Evolutionary conservation across 2,329 filamentous ascomycete species (phyloP), one percentile per base, ranked within the genome.

Genomic region (Cordyceps fumosorosea): DNA sequence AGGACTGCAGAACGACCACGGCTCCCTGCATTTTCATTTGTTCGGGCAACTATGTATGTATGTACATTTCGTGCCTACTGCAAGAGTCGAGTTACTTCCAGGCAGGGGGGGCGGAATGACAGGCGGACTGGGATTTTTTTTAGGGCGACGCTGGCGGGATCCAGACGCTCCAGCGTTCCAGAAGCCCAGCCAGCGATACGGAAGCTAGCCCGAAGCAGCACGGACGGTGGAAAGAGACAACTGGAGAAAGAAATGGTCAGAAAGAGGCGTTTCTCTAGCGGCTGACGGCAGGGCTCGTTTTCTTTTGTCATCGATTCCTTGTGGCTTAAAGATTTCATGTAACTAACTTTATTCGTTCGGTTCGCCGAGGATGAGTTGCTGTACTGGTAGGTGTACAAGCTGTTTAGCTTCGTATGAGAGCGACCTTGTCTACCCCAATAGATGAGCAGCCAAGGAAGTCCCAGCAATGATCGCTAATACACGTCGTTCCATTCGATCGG

Each of bases 201-300:
- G 34, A 47, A 26, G 37, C 57, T 60, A 60, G 57, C 48, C 50
- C n/a, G 50, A 60, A 47, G 57, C 57, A 54, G 57, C 57, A 60
- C 40, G 57, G 47, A 22, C 3, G 11, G 20, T 48, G 32, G 29
- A 22, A 42, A 44, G 14, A 18, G 34, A 18, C 11, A 42, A 18
- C 26, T 37, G 29, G 42, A 57, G 14, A 34, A 14, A 58, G 22
- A 16, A 22, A 44, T 26, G 37, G n/a, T 20, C 45, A 50, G 29
- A 5, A 40, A 34, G 20, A 32, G 47, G 56, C 56, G 56, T 59
- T 48, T 40, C 44, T 37, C 37, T 57, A 34, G 29, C 32, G 29
- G 34, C 32, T 22, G 44, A 47, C 44, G 29, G 50, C 29, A n/a
- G 18, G 29, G 34, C 50, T 37, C 4, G 24, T 37, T 29, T 34